Evolutionary conservation across 1,139 yeast genomes (phyloP), one percentile per base, ranked within the genome.

Genomic region (Yamadazyma mexicana): DNA sequence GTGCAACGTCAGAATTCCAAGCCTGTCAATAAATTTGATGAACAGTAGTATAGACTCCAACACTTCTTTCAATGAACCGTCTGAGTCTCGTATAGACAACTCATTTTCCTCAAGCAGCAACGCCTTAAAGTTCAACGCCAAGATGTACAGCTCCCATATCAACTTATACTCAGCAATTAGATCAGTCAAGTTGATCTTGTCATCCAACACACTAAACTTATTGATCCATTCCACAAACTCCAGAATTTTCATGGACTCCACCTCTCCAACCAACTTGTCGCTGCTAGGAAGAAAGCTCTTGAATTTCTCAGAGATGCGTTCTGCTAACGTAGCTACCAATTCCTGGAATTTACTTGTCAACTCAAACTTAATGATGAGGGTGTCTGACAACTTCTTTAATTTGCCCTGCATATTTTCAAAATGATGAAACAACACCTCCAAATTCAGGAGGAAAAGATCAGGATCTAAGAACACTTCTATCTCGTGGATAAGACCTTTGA

Each of bases 21-120:
- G 40, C 10, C 55, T 37, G 42, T 67, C 64, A 16, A 69, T 55
- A 40, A 66, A 69, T 12, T 43, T 45, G 16, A 68, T 56, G 38
- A 69, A 65, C 31, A 50, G 53, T 4, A 48, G 42, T 9, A 64
- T 38, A 0, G 73, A 65, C 17, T 46, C 38, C 37, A 54, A 26
- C 2, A 24, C 26, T 16, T 26, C 34, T 17, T 18, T 11, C 6
- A 38, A 18, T 9, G 35, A 24, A 15, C 43, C 46, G 30, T 28
- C 34, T 12, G 36, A 17, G 17, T 39, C 43, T 8, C 28, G 33
- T 12, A 39, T 37, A 6, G n/a, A 15, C 9, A 42, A 22, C 15
- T 34, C 40, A 2, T 23, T 29, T 10, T 30, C 34, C 11, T 23
- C 17, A 4, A 41, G 11, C 7, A 5, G 7, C 17, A 44, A 28